Base-by-base conservation (phyloP, 2,329 filamentous ascomycete species). In the Talaromyces funiculosus region DNA sequence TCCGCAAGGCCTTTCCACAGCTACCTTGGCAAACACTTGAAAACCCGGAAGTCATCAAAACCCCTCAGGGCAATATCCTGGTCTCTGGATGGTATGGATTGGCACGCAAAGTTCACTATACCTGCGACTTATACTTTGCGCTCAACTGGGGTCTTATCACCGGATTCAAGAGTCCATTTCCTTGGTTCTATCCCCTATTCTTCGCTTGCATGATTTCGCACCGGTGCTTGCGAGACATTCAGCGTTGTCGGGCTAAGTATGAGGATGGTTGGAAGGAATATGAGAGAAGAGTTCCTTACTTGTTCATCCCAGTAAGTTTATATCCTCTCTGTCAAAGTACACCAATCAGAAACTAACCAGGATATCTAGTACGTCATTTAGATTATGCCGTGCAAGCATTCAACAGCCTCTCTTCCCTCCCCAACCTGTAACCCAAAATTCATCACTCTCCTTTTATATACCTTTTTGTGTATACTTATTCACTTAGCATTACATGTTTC, bases 131-230 rank as follows among this genome's bases (percentile, higher is more conserved):
- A 4, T 92, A 84, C 78, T 93, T 93, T 69, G 88, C 90, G 6
- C 72, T 90, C 59, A 84, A 80, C 64, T 94, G 90, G 90, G 90
- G 86, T 24, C 75, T 92, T n/a, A 87, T 93, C 66, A 91, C 88
- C 2, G 90, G 90, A 10, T 92, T 93, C 76, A 80, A 80, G 37
- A 90, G 87, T 70, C 90, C 90, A 0, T 92, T 93, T 77, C 90
- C 90, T 0, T 95, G 90, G 90, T 94, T 95, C 76, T 93, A 95
- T 72, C 88, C 90, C 0, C 74, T 89, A 37, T 95, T 95, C 80
- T 95, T 95, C 73, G 80, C 81, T 18, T 76, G 77, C 66, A 93
- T 93, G 90, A 93, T 94, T 69, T 80, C 86, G 9, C 90, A 95
- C 74, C 87, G 90, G 62, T 88, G 90, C 4, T 79, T 79, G 65